Conservation (phyloP, 805 yeast genomes). For the Saccharomyces paradoxus region DNA sequence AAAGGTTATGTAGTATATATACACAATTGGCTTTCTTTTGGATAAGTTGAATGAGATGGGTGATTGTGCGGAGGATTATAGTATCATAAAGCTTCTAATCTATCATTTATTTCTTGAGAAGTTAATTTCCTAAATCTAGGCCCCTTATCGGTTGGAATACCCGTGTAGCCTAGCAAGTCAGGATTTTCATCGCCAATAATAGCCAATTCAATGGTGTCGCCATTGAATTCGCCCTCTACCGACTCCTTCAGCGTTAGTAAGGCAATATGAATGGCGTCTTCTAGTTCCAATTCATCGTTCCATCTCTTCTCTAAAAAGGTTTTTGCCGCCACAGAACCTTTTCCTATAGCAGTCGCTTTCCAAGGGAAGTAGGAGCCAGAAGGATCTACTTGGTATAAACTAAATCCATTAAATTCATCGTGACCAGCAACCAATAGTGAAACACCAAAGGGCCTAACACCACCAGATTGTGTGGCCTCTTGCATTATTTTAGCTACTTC, state of each 20-base stretch:
- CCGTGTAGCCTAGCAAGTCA: constrained; percentile 74
- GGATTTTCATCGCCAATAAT: constrained; percentile 79
- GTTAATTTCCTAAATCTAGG: constrained; percentile 83
- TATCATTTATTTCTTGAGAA: constrained; percentile 89
- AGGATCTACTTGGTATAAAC: constrained; percentile 94
- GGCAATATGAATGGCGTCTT: constrained; percentile 97
- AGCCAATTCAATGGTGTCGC: constrained; percentile 89
- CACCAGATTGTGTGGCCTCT: constrained; percentile 97
- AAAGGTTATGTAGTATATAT: not conserved
- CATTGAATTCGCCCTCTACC: constrained; percentile 96
- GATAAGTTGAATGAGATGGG: not conserved
- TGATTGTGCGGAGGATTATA: not conserved
- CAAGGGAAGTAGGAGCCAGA: constrained; percentile 97
- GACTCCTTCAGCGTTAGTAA: constrained; percentile 88
- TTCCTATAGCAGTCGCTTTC: constrained; percentile 99
- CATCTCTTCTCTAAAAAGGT: constrained; percentile 96
- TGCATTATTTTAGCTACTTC: constrained; percentile 96
- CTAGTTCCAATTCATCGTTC: constrained; percentile 94
- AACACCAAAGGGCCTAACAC: constrained; percentile 98
- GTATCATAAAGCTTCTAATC: constrained; percentile 78
- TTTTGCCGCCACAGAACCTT: constrained; percentile 92
- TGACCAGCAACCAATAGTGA: constrained; percentile 89
- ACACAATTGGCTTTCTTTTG: not conserved
- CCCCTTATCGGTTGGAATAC: constrained; percentile 68
- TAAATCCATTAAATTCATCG: constrained; percentile 67